Evolutionary conservation across 495 filamentous ascomycete genomes (phyloP), one percentile per base, ranked within the genome.

Genomic region (Copromyces sp.): DNA sequence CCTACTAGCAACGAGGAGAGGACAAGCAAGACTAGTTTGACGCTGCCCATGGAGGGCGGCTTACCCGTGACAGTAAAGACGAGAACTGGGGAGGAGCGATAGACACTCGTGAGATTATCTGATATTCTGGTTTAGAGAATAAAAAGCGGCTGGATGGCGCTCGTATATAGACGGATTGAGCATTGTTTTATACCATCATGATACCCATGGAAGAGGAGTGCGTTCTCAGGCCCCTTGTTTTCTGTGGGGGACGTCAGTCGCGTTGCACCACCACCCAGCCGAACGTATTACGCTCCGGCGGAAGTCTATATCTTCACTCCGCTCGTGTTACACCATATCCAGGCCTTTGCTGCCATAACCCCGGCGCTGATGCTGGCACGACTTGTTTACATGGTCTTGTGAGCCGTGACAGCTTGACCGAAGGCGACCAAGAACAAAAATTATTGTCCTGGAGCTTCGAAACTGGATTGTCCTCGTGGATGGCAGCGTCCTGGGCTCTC

Each of bases 1-100:
- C 78, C 81, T 16, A 77, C 78, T 11, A 84, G 81, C 53, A 76
- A 80, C 2, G 79, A 76, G 38, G 84, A 86, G 73, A 82, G 87
- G 71, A 78, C 80, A 35, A 89, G 86, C 76, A 84, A 85, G 78
- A 88, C 83, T 44, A 88, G 87, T 74, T 77, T 90, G 45, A 90
- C 88, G 3, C 74, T 90, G 73, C 88, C 88, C 2, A 90, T 89
- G 88, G 82, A 88, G 61, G 87, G 83, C 9, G 88, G 88, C 20
- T 77, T 90, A 71, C 87, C 87, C 11, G 84, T 84, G 71, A 73
- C 73, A 39, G 81, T 83, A 4, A 75, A 76, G 72, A 42, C 73
- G 9, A 79, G 77, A 37, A 7, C 37, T 35, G 44, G 38, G 29
- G 40, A 41, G 40, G n/a, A 70, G 12, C 2, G 24, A 70, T 20